These are phyloP conservation scores for Neospermospora avenae DNA, from an alignment of 2,329 filamentous ascomycete species.

Conservation along the genomic window DNA sequence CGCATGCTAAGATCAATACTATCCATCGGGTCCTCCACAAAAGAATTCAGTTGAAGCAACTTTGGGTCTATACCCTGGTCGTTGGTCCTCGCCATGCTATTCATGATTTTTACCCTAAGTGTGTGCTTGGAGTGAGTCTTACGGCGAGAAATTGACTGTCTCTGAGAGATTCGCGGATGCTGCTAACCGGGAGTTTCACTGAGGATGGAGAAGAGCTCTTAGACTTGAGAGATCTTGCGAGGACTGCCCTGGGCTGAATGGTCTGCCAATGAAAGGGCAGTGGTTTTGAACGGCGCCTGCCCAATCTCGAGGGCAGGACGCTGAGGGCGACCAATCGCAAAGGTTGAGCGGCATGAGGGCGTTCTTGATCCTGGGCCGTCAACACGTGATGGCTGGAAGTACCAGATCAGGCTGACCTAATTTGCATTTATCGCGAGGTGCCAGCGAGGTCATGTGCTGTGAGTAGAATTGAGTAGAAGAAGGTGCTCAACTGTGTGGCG, in stretches of 20 bases:
- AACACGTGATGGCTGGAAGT: not conserved
- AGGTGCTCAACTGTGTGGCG: too few species aligned
- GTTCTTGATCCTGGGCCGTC: not conserved
- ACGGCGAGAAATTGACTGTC: not conserved
- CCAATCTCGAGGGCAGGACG: slow-evolving; percentile 4
- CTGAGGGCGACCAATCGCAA: slow-evolving; percentile 12
- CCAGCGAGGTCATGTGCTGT: too few species aligned
- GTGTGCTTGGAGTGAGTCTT: not conserved
- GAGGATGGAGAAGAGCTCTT: not conserved
- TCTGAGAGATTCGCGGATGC: not conserved
- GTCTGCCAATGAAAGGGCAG: not conserved
- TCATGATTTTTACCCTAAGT: not conserved
- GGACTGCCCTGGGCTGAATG: not conserved
- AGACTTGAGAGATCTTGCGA: not conserved
- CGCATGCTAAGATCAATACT: not conserved
- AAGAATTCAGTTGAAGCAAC: not conserved
- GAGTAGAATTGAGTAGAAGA: too few species aligned
- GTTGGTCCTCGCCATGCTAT: not conserved
- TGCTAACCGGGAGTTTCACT: not conserved
- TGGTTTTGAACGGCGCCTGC: not conserved
- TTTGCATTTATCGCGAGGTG: too few species aligned
- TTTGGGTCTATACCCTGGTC: not conserved
- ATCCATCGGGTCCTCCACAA: not conserved
- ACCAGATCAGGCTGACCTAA: too few species aligned
- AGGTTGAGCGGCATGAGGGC: not conserved